A percentile compares a stretch with the other conserved stretches of the same genome.
Evolutionary conservation across 768 basidiomycete genomes (phyloP).

Genomic region (Amanita molliuscula): DNA sequence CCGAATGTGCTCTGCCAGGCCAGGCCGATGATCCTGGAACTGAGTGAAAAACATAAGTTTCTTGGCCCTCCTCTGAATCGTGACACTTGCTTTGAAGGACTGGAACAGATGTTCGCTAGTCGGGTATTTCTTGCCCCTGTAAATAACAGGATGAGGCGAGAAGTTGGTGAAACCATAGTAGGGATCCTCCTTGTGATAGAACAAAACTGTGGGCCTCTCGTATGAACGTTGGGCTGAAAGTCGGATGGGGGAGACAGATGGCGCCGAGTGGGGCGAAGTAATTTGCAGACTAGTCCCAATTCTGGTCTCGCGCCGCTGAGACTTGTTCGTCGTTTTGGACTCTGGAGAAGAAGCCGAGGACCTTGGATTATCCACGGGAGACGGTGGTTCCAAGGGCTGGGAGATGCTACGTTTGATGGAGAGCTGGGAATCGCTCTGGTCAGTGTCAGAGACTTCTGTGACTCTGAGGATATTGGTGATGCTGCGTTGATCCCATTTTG

Average conservation of each 20-base stretch:
- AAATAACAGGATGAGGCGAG: conserved; percentile 52
- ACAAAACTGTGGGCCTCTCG: conserved; percentile 33
- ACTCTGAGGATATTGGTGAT: conserved; percentile 29
- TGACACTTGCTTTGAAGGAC: conserved; percentile 50
- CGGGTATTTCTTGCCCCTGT: conserved; percentile 56
- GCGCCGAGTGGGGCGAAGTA: conserved; percentile 6
- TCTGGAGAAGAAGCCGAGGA: neutral
- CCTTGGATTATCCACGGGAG: neutral
- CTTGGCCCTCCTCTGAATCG: neutral
- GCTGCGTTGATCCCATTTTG: conserved; percentile 30
- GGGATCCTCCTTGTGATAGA: conserved; percentile 55
- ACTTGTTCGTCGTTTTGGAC: neutral
- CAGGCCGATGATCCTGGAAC: conserved; percentile 51
- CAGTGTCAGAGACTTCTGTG: conserved; percentile 22
- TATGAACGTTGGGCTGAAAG: conserved; percentile 12
- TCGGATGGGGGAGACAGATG: conserved; percentile 10
- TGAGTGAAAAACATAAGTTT: conserved; percentile 15
- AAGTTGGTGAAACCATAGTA: conserved; percentile 71
- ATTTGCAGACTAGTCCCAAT: conserved; percentile 14
- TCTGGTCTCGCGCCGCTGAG: conserved; percentile 7
- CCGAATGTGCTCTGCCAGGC: conserved; percentile 60
- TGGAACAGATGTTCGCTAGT: conserved; percentile 76
- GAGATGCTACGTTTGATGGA: conserved; percentile 23
- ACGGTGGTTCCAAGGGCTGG: conserved; percentile 8
- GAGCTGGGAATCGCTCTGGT: conserved; percentile 12